phyloP scores from a whole-genome alignment of 352 stramenopile genomes.

The Phytophthora cajani region DNA sequence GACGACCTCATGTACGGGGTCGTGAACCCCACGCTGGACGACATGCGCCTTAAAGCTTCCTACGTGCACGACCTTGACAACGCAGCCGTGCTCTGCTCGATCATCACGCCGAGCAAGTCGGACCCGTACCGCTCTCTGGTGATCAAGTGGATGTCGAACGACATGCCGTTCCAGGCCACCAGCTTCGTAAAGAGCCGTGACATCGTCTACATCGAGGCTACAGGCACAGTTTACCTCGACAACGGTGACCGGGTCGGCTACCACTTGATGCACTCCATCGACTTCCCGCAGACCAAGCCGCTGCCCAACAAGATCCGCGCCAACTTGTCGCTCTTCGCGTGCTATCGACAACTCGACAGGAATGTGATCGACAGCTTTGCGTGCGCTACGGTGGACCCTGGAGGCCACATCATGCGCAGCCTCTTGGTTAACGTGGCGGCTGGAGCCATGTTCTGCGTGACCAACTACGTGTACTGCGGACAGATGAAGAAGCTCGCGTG shows the following conservation, averaged over 20 bases:
- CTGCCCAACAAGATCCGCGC: slow-evolving; percentile 38
- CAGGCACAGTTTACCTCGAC: slow-evolving; percentile 20
- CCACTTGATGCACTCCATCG: slow-evolving; percentile 47
- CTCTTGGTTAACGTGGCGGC: slow-evolving; percentile 29
- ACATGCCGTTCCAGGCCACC: slow-evolving; percentile 24
- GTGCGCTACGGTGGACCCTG: slow-evolving; percentile 28
- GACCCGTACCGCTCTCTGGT: slow-evolving; percentile 31
- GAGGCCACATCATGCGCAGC: slow-evolving; percentile 35
- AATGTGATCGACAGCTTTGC: slow-evolving; percentile 47
- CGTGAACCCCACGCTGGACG: slow-evolving; percentile 33
- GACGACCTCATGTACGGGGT: slow-evolving; percentile 45
- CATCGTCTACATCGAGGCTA: slow-evolving; percentile 44
- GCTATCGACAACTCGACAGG: slow-evolving; percentile 43
- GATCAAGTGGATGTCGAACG: slow-evolving; percentile 42
- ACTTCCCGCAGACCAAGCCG: slow-evolving; percentile 46
- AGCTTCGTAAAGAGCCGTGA: slow-evolving; percentile 36
- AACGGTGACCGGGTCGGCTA: slow-evolving; percentile 42
- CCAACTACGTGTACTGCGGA: slow-evolving; percentile 47
- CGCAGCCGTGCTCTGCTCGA: slow-evolving; percentile 24
- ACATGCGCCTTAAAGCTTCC: slow-evolving; percentile 35
- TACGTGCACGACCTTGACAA: slow-evolving; percentile 28
- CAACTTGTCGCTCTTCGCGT: slow-evolving; percentile 42
- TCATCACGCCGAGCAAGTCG: slow-evolving; percentile 28
- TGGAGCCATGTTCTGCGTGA: slow-evolving; percentile 36
- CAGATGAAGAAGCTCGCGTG: slow-evolving; percentile 68